Conservation (phyloP, 1,284 basidiomycete species). For the Irpex sp. region DNA sequence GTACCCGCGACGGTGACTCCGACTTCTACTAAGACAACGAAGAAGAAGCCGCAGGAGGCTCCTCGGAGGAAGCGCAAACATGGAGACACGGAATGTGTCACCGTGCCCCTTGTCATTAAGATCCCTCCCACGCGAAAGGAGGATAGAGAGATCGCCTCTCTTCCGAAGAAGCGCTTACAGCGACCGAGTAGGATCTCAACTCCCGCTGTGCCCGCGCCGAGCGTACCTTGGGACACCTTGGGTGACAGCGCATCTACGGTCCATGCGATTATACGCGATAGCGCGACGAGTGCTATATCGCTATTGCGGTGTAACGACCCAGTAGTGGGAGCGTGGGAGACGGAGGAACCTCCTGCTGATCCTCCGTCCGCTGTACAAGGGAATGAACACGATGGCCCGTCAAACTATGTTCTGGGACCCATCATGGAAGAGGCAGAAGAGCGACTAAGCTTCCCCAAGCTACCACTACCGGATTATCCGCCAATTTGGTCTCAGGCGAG, state of each 20-base stretch:
- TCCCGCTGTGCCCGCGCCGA: neutral
- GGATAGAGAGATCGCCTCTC: neutral
- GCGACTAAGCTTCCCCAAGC: conserved; percentile 5
- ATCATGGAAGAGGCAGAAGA: neutral
- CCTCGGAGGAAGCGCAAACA: neutral
- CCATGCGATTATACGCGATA: conserved; percentile 8
- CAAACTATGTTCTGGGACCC: neutral
- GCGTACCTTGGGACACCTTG: neutral
- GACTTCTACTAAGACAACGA: neutral
- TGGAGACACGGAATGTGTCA: neutral
- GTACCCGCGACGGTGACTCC: neutral
- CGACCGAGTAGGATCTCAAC: neutral
- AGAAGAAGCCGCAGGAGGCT: neutral
- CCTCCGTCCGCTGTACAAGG: neutral
- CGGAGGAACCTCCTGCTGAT: neutral
- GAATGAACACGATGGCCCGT: neutral
- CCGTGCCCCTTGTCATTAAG: neutral
- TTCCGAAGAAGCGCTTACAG: neutral
- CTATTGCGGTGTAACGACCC: neutral
- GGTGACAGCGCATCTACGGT: neutral
- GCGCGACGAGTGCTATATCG: neutral
- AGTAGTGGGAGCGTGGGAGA: conserved; percentile 9
- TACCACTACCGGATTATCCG: conserved; percentile 19
- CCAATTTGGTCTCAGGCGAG: conserved; percentile 37
- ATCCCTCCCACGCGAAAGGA: neutral